Base-by-base conservation (phyloP, 192 early-diverging fungal genomes). In the Linnemannia schmuckeri region DNA sequence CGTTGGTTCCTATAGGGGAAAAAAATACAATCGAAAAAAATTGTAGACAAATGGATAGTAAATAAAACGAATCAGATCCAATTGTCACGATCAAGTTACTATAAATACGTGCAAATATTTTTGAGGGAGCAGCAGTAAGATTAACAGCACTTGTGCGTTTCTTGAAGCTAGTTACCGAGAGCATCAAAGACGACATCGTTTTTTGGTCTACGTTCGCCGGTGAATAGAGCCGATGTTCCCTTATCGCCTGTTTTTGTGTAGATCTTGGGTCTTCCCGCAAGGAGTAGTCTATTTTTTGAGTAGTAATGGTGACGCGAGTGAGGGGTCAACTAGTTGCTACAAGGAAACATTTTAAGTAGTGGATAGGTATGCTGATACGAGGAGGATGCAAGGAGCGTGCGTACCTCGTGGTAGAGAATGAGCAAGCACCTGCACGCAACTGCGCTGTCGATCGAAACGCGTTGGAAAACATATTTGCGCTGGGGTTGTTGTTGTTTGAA, bases 211-310 rank as follows among this genome's bases (percentile, higher is more conserved):
- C 97, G 90, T 83, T 98, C 96, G 42, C 97, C 97, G 1, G 96
- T 97, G 77, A 92, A 98, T 47, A 98, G 89, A 1, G 96, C 80
- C 0, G 97, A 97, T 9, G 97, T 96, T 54, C 94, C 94, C 89
- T 97, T 97, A 90, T 98, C 97, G 17, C 97, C 97, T 0, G 97
- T 98, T 57, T 95, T 93, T 42, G 97, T 98, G 90, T 98, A 98
- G 74, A 98, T 95, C 72, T 96, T 96, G 24, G 83, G 83, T 86
- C 78, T 86, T 55, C 57, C 83, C 18, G 83, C 83, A 1, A 72
- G 22, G 44, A 72, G 44, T 8, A 78, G 54, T 76, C 82, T 83
- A 52, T 1, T 15, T 8, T 17, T 4, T 4, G 9, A 20, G 8
- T 33, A n/a, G 15, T 52, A 5, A 7, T 57, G 0, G 30, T 4